Evolutionary conservation across 768 basidiomycete genomes (phyloP), one percentile per base, ranked within the genome.

Genomic region (Calocybe cyanea): DNA sequence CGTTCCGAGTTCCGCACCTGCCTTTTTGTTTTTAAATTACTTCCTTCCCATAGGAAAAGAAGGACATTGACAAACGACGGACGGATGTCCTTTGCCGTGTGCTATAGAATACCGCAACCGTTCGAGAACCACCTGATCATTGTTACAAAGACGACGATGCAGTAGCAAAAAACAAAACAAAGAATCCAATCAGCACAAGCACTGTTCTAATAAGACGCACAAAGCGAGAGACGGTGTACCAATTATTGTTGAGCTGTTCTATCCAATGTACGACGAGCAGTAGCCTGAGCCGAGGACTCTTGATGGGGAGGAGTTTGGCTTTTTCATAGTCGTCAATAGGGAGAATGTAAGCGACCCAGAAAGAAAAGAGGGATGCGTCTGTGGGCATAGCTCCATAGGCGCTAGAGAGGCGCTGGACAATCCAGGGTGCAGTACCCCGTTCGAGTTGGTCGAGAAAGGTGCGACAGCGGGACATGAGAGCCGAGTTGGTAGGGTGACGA

Each of bases 251-350:
- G 35, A 76, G 61, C 59, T 73, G 70, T 68, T 96, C 92, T 57
- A 97, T 94, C 95, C 95, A 98, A 57, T 92, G 87, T 20, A 89
- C 88, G 47, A 96, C 85, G 56, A 98, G 73, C 45, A 86, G 72
- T 43, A 98, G 67, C 24, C 95, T 75, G 50, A 96, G 70, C 20
- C 86, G 76, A 0, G 88, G 75, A 43, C 81, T 87, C 48, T 82
- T 78, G 41, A 94, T 83, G 0, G 91, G 88, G 9, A 94, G 71
- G 7, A 98, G 75, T 56, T 92, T 87, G 10, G 91, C 72, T 63
- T 93, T 91, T 68, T 92, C 87, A 56, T 83, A 76, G 46, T 95
- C 89, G 62, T 95, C 91, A 59, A 97, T 91, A 28, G 93, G 88
- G 39, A 97, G 80, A 30, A 95, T 81, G 62, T 81, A 73, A 0